Percentiles rank a stretch among this genome's conserved stretches.
Conservation (phyloP, 768 basidiomycete species). For the Lentinus tigrinus region DNA sequence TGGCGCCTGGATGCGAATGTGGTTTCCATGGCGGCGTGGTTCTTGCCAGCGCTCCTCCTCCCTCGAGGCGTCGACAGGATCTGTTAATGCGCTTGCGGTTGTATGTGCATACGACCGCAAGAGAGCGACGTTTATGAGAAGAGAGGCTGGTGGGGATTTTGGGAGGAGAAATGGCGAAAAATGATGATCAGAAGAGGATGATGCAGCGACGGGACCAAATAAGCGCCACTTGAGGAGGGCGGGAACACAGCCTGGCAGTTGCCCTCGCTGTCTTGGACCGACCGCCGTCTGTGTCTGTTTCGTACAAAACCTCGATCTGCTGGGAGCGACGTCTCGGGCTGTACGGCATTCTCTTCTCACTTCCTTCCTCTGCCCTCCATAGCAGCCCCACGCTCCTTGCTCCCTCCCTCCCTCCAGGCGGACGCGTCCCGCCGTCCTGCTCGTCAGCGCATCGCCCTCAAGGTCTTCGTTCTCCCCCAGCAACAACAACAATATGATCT, state of each 20-base stretch:
- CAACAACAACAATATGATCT: constrained; percentile 10
- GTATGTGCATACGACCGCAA: not conserved
- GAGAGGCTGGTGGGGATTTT: not conserved
- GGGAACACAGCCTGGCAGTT: not conserved
- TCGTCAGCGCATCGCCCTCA: constrained; percentile 29
- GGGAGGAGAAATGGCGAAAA: not conserved
- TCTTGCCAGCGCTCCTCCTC: not conserved
- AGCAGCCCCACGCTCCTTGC: constrained; percentile 43
- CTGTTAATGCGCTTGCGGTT: not conserved
- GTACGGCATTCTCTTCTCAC: constrained; percentile 5
- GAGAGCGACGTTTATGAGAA: not conserved
- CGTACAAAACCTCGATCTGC: not conserved
- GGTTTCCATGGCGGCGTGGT: not conserved
- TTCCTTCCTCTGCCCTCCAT: constrained; percentile 22
- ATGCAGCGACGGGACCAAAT: not conserved
- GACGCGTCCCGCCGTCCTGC: constrained; percentile 33
- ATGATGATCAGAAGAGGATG: constrained; percentile 2
- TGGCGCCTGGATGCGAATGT: not conserved
- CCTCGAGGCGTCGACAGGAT: not conserved
- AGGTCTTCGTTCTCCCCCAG: constrained; percentile 23
- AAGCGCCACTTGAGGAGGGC: not conserved
- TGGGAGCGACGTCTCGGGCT: not conserved
- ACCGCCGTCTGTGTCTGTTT: not conserved
- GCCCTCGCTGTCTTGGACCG: not conserved
- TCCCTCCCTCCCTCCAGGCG: constrained; percentile 22